Evolutionary conservation across 2,329 filamentous ascomycete species (phyloP).

Genomic region (Furcasterigmium sp.): DNA sequence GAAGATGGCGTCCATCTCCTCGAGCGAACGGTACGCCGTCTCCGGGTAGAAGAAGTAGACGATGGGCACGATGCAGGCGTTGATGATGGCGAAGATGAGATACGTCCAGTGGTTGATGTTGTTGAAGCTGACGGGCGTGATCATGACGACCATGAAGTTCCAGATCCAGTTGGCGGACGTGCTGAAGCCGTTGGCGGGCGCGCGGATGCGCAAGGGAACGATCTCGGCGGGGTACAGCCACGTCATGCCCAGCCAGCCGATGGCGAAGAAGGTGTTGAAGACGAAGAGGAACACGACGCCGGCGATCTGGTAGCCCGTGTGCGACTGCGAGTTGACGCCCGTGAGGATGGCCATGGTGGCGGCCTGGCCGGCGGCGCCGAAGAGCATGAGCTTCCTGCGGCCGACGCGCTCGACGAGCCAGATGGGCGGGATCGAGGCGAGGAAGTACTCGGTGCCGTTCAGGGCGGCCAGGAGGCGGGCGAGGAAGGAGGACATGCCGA

Average conservation of each 20-base stretch:
- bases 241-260: slow-evolving; percentile 55
- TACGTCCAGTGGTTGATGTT: slow-evolving; percentile 57
- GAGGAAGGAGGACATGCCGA: slow-evolving; percentile 47
- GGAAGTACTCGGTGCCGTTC: slow-evolving; percentile 39
- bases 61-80: slow-evolving; percentile 51
- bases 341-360: slow-evolving; percentile 60
- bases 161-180: slow-evolving; percentile 57
- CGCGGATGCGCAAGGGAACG: slow-evolving; percentile 53
- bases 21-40: slow-evolving; percentile 57
- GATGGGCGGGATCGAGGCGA: slow-evolving; percentile 52
- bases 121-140: slow-evolving; percentile 53
- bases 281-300: slow-evolving; percentile 51
- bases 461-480: slow-evolving; percentile 54
- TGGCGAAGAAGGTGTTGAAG: slow-evolving; percentile 57
- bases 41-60: slow-evolving; percentile 62
- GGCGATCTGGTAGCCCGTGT: slow-evolving; percentile 17
- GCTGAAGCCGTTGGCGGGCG: slow-evolving; percentile 52
- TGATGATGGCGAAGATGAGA: slow-evolving; percentile 62
- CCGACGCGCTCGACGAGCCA: slow-evolving; percentile 63
- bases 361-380: slow-evolving; percentile 60
- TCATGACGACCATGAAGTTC: slow-evolving; percentile 60
- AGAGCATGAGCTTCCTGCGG: slow-evolving; percentile 66
- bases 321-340: slow-evolving; percentile 28
- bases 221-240: slow-evolving; percentile 60
- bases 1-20: slow-evolving; percentile 64